Percentiles rank a stretch among this genome's conserved stretches.
phyloP scores from a whole-genome alignment of 1,284 basidiomycete species.

The Ustilago sp. region DNA sequence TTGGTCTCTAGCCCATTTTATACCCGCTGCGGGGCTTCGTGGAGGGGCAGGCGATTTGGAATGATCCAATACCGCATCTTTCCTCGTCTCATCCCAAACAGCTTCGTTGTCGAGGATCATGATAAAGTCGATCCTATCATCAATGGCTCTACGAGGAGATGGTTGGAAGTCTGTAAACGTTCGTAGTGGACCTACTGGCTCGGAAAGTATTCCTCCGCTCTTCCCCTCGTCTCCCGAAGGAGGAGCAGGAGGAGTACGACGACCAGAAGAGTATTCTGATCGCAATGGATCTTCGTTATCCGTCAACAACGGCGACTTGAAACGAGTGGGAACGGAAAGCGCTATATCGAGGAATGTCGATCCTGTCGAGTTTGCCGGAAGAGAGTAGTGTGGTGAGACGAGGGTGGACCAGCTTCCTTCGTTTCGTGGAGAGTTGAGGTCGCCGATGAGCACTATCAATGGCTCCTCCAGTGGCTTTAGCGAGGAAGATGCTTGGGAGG shows the following conservation, averaged over 20 bases:
- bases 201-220: constrained; percentile 23
- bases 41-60: constrained; percentile 17
- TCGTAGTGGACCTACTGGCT: constrained; percentile 32
- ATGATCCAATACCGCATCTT: constrained; percentile 27
- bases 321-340: constrained; percentile 36
- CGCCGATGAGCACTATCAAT: constrained; percentile 51
- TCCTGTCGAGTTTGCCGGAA: constrained; percentile 23
- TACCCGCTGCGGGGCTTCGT: neutral
- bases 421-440: constrained; percentile 56
- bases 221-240: neutral
- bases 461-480: constrained; percentile 23
- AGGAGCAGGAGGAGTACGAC: neutral
- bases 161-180: constrained; percentile 55
- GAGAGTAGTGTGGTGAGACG: constrained; percentile 45
- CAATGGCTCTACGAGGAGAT: constrained; percentile 32
- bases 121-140: constrained; percentile 55
- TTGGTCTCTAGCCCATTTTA: constrained; percentile 4
- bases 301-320: constrained; percentile 32
- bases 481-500: neutral
- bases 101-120: constrained; percentile 46
- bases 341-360: constrained; percentile 47
- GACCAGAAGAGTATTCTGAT: constrained; percentile 28
- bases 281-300: constrained; percentile 41
- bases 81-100: constrained; percentile 32
- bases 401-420: constrained; percentile 50